These are phyloP conservation scores for Castanea crenata DNA, from an alignment of 306 rosid genomes.

Conservation along the genomic window DNA sequence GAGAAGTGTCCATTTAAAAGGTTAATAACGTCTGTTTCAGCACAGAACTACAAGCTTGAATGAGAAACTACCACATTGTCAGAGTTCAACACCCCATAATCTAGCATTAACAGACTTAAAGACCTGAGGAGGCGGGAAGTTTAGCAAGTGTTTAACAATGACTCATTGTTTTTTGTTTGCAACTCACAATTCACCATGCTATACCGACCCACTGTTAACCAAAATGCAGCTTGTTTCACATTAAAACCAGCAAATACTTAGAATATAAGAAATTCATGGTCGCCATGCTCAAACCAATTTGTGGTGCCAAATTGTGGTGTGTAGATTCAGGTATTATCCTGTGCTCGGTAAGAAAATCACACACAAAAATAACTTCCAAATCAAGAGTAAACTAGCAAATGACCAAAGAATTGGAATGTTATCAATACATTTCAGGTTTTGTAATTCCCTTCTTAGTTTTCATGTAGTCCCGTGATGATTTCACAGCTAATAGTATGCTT, in stretches of 20 bases:
- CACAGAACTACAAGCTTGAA: slow-evolving; percentile 1
- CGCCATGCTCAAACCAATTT: too few relatives aligned
- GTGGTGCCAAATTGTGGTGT: slow-evolving; percentile 23
- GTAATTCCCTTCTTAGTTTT: slow-evolving; percentile 73
- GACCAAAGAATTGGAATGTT: neutral
- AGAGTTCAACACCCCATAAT: neutral
- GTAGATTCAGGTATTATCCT: slow-evolving; percentile 95
- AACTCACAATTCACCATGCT: neutral
- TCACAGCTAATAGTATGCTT: slow-evolving; percentile 88
- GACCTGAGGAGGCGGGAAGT: neutral
- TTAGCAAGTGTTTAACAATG: neutral
- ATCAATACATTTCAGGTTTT: slow-evolving; percentile 83
- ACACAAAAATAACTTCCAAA: slow-evolving; percentile 11
- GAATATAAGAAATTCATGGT: too few relatives aligned
- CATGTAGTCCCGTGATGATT: slow-evolving; percentile 94
- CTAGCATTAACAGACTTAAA: neutral
- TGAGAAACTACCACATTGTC: neutral
- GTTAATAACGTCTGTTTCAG: neutral
- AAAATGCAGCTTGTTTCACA: neutral
- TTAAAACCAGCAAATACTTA: neutral
- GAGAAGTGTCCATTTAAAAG: neutral
- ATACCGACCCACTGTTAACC: neutral
- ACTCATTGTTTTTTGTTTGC: neutral
- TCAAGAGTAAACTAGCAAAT: slow-evolving; percentile 12
- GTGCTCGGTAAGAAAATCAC: slow-evolving; percentile 26